phyloP scores from a whole-genome alignment of 1,284 basidiomycete species.

The Vanrija sp. region DNA sequence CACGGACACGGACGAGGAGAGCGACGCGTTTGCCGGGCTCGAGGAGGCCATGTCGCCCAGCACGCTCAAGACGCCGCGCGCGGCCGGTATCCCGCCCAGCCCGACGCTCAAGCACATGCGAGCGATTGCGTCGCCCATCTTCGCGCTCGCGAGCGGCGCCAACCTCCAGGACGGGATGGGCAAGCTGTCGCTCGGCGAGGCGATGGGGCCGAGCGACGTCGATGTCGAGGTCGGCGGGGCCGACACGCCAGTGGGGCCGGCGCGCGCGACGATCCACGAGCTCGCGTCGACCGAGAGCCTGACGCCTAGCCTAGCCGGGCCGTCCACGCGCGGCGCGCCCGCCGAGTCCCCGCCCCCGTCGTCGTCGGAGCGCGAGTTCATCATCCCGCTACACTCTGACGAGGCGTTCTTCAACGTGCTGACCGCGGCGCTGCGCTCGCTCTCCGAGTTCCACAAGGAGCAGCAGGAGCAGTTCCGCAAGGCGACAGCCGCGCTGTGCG shows the following conservation, averaged over 20 bases:
- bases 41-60: not conserved
- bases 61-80: too few relatives aligned
- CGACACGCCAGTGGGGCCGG: conserved; percentile 2
- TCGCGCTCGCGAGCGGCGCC: conserved; percentile 37
- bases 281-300: conserved; percentile 1
- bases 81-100: conserved; percentile 27
- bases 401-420: conserved; percentile 76
- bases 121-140: conserved; percentile 42
- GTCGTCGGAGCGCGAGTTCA: conserved; percentile 54
- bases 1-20: conserved; percentile 18
- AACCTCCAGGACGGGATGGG: conserved; percentile 22
- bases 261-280: not conserved
- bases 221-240: conserved; percentile 3
- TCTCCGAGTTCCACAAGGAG: conserved; percentile 62
- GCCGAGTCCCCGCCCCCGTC: not conserved
- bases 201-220: conserved; percentile 6
- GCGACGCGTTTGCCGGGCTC: not conserved
- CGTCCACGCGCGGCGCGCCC: not conserved
- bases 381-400: conserved; percentile 79
- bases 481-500: conserved; percentile 61
- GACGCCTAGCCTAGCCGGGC: too few relatives aligned
- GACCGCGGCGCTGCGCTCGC: conserved; percentile 63
- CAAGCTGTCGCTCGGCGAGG: conserved; percentile 34
- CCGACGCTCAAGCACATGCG: conserved; percentile 31
- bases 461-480: conserved; percentile 64